Evolutionary conservation across 225 moss, liverwort and hornwort genomes (phyloP), one percentile per base, ranked within the genome.

Genomic region (Marchantia paleacea): DNA sequence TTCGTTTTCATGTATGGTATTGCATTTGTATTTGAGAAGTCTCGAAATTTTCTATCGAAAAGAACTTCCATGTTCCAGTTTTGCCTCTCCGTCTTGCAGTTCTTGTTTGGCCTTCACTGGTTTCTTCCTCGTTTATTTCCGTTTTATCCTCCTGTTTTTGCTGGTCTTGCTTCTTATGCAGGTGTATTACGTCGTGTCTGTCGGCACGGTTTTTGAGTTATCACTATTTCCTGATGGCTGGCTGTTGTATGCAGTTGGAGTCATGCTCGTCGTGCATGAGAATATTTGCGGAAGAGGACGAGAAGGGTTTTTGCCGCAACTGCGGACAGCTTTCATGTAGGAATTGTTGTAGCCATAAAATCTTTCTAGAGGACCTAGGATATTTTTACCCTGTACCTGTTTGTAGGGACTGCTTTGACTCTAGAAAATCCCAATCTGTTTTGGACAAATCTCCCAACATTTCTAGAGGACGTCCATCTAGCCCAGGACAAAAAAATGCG

Each of bases 311-410:
- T 72, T 97, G 93, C 87, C 88, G 88, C 78, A 97, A 91, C 81
- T 97, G 96, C 63, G 94, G 96, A 50, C 94, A 91, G 80, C 85
- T 92, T 83, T 81, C 94, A 4, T 93, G 94, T 82, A 78, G 61
- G 48, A 80, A 85, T 62, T 97, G 94, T 83, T 85, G 86, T 82
- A 79, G 62, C 54, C 87, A 90, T 78, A 89, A 88, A 55, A 83
- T 87, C 52, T 81, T 89, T 75, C 84, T 97, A 70, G 89, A 88
- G 83, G 92, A 94, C 77, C 80, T 97, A 4, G 96, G 94, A 67
- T 92, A 97, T 83, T 75, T 92, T 74, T 82, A 88, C 73, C 94
- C 94, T 77, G 90, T 93, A 73, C 82, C 87, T 49, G 93, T 97
- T 79, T 97, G 96, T 78, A 87, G 72, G 82, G 85, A 85, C 69